These are phyloP conservation scores for Rhizodiscina lignyota DNA, from an alignment of 495 filamentous ascomycete species.

Conservation along the genomic window DNA sequence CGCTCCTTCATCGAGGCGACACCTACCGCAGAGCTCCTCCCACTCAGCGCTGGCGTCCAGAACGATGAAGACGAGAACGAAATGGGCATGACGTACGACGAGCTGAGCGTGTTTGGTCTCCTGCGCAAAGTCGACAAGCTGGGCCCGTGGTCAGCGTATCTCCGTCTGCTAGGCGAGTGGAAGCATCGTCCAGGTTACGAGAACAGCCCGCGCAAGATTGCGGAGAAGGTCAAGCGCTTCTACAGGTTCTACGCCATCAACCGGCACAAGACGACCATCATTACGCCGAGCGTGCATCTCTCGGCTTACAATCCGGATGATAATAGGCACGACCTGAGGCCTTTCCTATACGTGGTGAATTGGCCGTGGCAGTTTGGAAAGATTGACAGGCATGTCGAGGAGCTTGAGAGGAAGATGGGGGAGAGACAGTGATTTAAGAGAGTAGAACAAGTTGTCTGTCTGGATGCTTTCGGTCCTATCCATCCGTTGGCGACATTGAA, in stretches of 20 bases:
- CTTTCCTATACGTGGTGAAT: constrained; percentile 39
- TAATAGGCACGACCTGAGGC: constrained; percentile 51
- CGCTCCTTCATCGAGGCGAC: no score
- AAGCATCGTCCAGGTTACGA: constrained; percentile 23
- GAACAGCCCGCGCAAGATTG: constrained; percentile 20
- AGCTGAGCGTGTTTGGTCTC: constrained; percentile 37
- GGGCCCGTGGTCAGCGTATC: constrained; percentile 56
- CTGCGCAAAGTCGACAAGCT: constrained; percentile 63
- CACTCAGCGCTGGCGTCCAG: no score
- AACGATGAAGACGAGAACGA: no score
- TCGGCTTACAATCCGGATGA: constrained; percentile 39
- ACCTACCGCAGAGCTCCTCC: no score
- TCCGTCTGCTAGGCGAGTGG: constrained; percentile 56
- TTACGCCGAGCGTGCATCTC: constrained; percentile 13
- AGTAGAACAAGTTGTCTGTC: no score
- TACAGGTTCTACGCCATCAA: constrained; percentile 38
- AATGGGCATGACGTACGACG: constrained; percentile 37
- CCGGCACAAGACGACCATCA: constrained; percentile 28
- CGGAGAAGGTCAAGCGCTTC: constrained; percentile 54
- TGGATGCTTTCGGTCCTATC: no score
- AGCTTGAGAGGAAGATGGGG: constrained; percentile 2
- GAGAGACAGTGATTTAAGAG: no score
- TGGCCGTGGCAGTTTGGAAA: constrained; percentile 32
- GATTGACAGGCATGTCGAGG: constrained; percentile 24
- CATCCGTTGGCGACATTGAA: no score